Evolutionary conservation across 2,329 filamentous ascomycete species (phyloP).

Genomic region (Penicillium capsulatum): DNA sequence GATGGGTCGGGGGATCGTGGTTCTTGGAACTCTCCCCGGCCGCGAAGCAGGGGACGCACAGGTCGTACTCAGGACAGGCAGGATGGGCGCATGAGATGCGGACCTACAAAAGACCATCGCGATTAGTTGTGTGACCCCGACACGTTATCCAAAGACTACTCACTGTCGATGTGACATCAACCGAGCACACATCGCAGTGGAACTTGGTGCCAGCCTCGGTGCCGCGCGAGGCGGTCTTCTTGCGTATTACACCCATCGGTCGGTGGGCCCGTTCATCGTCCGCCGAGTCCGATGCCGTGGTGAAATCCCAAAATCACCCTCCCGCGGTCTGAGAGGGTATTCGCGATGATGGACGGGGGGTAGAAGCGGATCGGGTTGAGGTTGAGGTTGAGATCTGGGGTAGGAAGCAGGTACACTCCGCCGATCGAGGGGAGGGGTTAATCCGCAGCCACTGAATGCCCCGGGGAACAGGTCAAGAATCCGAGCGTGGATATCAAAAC

Average conservation of each 20-base stretch:
- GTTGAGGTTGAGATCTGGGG: constrained; percentile 12
- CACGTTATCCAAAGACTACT: constrained; percentile 30
- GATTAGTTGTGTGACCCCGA: not conserved
- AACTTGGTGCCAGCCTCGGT: constrained; percentile 90
- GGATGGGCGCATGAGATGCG: constrained; percentile 86
- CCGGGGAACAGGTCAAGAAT: too few relatives aligned
- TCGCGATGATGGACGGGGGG: constrained; percentile 6
- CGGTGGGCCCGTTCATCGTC: constrained; percentile 40
- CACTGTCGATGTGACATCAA: constrained; percentile 95
- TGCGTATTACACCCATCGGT: constrained; percentile 87
- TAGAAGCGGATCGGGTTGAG: constrained; percentile 1
- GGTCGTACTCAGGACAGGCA: constrained; percentile 87
- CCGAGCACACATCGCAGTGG: constrained; percentile 94
- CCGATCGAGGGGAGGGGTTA: constrained; percentile 11
- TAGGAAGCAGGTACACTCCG: constrained; percentile 15
- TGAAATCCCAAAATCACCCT: constrained; percentile 27
- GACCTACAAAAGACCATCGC: constrained; percentile 55
- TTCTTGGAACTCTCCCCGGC: constrained; percentile 74
- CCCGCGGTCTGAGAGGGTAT: constrained; percentile 29
- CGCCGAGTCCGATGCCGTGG: constrained; percentile 32
- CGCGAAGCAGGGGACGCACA: constrained; percentile 92
- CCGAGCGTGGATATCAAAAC: too few relatives aligned
- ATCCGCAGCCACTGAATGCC: not conserved
- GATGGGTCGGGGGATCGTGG: constrained; percentile 81
- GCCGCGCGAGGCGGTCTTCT: constrained; percentile 82